Percentiles rank a stretch among this genome's conserved stretches.
These are phyloP conservation scores for Saururus chinensis DNA, from an alignment of 164 flowering plant species.

Conservation along the genomic window DNA sequence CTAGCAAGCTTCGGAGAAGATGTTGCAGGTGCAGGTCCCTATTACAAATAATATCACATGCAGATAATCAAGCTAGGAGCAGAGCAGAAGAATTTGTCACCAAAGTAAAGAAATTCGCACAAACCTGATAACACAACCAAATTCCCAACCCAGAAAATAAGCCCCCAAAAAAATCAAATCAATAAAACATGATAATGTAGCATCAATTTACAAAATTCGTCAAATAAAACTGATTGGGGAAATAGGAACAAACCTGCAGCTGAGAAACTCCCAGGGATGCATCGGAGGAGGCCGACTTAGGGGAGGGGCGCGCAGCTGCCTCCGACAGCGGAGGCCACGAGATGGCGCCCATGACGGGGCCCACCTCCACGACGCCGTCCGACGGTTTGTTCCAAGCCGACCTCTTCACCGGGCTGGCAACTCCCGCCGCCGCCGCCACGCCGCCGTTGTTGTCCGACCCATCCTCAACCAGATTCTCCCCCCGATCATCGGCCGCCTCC, in stretches of 20 bases:
- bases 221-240: neutral
- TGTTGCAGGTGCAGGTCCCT: constrained; percentile 31
- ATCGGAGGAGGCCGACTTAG: constrained; percentile 39
- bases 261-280: constrained; percentile 29
- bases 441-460: no score
- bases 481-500: no score
- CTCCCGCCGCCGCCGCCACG: neutral
- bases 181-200: neutral
- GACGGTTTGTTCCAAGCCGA: constrained; percentile 68
- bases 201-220: neutral
- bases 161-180: no score
- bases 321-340: constrained; percentile 78
- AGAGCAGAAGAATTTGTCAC: constrained; percentile 7
- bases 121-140: neutral
- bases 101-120: neutral
- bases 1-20: constrained; percentile 26
- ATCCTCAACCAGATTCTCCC: no score
- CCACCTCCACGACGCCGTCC: constrained; percentile 31
- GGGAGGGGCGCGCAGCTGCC: constrained; percentile 28
- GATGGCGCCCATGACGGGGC: constrained; percentile 34
- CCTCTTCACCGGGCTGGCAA: constrained; percentile 20
- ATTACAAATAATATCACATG: neutral
- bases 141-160: no score
- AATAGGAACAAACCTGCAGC: constrained; percentile 2
- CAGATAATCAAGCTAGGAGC: neutral